A percentile compares a stretch with the other conserved stretches of the same genome.
Evolutionary conservation across 352 stramenopile species (phyloP).

Genomic region (Pythium catenulatum): DNA sequence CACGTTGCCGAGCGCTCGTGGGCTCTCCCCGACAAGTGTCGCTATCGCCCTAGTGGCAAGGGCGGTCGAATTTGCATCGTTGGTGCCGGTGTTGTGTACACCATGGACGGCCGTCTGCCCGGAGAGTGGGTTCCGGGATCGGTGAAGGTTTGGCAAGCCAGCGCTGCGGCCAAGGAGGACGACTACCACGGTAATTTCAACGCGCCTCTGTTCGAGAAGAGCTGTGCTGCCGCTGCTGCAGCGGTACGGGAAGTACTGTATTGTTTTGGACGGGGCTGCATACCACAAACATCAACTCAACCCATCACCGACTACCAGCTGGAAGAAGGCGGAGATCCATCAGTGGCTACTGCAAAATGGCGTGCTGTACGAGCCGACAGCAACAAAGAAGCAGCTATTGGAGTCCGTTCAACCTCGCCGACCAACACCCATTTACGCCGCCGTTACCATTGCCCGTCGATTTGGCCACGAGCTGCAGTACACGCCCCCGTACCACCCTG

Average conservation of each 20-base stretch:
- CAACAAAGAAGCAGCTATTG: slow-evolving; percentile 10
- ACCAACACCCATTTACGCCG: not conserved
- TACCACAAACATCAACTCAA: slow-evolving; percentile 33
- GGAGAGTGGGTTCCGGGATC: not conserved
- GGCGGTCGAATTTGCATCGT: slow-evolving; percentile 27
- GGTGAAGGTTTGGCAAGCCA: not conserved
- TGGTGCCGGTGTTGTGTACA: slow-evolving; percentile 14
- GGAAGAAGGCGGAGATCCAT: slow-evolving; percentile 18
- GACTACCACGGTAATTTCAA: slow-evolving; percentile 50
- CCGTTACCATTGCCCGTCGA: not conserved
- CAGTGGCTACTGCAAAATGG: not conserved
- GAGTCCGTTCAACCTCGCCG: not conserved
- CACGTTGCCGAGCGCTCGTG: not conserved
- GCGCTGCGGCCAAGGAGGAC: not conserved
- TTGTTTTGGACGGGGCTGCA: slow-evolving; percentile 20
- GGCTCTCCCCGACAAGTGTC: not conserved
- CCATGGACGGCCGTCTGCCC: not conserved
- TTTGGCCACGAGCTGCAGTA: slow-evolving; percentile 13
- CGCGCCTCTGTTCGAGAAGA: slow-evolving; percentile 8
- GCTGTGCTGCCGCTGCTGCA: not conserved
- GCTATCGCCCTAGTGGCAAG: not conserved
- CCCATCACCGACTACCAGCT: not conserved
- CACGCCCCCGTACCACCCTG: slow-evolving; percentile 27
- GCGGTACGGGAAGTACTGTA: not conserved
- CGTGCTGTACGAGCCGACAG: not conserved